Evolutionary conservation across 1,284 basidiomycete genomes (phyloP).

Genomic region (Sphagnurus paluster): DNA sequence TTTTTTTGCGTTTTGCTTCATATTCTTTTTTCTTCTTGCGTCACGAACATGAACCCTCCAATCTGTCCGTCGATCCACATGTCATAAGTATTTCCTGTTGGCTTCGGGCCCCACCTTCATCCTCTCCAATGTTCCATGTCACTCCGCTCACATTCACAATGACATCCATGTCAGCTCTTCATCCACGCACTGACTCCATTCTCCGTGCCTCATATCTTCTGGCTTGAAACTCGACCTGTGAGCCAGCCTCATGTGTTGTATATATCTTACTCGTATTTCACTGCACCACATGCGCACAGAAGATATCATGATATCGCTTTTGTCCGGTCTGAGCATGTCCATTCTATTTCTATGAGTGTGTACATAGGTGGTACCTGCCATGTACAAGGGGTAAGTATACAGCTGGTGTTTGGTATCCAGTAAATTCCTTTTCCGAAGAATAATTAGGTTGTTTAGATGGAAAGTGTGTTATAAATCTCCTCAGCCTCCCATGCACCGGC

Average conservation of each 20-base stretch:
- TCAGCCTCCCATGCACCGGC: slow-evolving; percentile 94
- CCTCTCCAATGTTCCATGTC: too few relatives aligned
- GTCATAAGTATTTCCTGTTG: slow-evolving; percentile 6
- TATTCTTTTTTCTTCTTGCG: slow-evolving; percentile 13
- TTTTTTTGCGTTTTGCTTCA: slow-evolving; percentile 19
- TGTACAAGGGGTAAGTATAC: neutral
- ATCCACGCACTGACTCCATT: neutral
- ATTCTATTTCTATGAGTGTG: neutral
- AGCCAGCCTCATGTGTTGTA: slow-evolving; percentile 27
- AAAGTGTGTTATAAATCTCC: slow-evolving; percentile 63
- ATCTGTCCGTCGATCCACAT: neutral
- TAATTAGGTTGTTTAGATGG: too few relatives aligned
- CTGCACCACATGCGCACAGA: slow-evolving; percentile 11
- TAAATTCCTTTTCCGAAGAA: too few relatives aligned
- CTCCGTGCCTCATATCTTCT: too few relatives aligned
- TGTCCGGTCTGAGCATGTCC: slow-evolving; percentile 5
- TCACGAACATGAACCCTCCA: slow-evolving; percentile 1
- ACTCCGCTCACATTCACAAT: too few relatives aligned
- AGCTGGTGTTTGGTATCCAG: neutral
- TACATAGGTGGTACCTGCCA: neutral
- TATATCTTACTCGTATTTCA: slow-evolving; percentile 12
- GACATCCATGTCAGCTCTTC: neutral
- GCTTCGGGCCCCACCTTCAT: neutral
- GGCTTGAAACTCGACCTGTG: slow-evolving; percentile 21
- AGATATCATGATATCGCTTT: too few relatives aligned